phyloP scores from a whole-genome alignment of 805 yeast genomes.

The Candida xyloterini region DNA sequence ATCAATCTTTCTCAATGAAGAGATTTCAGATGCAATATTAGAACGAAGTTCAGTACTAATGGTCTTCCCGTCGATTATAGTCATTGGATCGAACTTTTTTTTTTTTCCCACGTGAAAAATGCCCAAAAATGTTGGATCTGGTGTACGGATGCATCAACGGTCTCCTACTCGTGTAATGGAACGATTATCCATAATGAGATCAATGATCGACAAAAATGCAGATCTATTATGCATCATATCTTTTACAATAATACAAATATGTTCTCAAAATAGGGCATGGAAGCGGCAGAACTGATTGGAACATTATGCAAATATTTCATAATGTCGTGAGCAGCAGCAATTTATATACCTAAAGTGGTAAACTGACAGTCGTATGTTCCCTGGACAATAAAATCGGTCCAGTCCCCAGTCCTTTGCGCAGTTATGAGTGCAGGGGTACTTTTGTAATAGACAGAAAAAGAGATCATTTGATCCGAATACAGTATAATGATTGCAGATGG shows the following conservation, averaged over 20 bases:
- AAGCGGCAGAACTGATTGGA: neutral
- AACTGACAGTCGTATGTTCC: conserved; percentile 1
- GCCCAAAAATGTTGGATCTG: conserved; percentile 4
- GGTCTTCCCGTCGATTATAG: conserved; percentile 57
- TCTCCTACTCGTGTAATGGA: too few relatives aligned
- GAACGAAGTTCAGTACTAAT: conserved; percentile 48
- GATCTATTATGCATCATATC: too few relatives aligned
- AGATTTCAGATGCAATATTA: conserved; percentile 50
- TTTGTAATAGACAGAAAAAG: neutral
- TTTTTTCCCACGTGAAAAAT: conserved; percentile 7
- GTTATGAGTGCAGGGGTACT: conserved; percentile 4
- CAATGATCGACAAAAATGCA: too few relatives aligned
- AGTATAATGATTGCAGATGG: conserved; percentile 2
- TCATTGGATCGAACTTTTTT: conserved; percentile 11
- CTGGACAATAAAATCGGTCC: conserved; percentile 1
- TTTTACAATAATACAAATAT: neutral
- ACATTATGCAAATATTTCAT: neutral
- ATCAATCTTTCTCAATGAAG: conserved; percentile 37
- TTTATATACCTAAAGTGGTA: neutral
- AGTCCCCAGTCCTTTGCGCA: neutral
- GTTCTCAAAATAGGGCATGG: too few relatives aligned
- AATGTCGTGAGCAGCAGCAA: neutral
- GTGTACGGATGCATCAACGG: too few relatives aligned
- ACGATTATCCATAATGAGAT: too few relatives aligned
- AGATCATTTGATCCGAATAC: neutral